A percentile compares a stretch with the other conserved stretches of the same genome.
phyloP scores from a whole-genome alignment of 2,329 filamentous ascomycete genomes.

The Metarhizium album region DNA sequence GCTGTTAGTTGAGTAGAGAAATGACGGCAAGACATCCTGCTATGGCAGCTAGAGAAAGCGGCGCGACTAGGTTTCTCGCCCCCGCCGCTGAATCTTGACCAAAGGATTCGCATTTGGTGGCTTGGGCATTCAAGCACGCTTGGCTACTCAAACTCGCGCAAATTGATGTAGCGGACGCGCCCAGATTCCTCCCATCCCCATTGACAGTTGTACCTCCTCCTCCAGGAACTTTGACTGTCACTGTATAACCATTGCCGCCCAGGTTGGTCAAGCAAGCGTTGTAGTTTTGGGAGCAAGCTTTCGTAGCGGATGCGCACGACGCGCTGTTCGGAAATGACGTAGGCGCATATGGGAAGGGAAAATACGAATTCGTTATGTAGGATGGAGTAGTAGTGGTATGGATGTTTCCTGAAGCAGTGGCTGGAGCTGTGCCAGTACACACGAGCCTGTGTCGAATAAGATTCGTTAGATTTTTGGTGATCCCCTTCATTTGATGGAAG shows the following conservation, averaged over 20 bases:
- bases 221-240: constrained; percentile 46
- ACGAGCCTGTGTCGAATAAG: constrained; percentile 28
- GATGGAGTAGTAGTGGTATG: constrained; percentile 32
- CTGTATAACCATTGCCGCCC: constrained; percentile 32
- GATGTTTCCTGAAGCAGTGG: constrained; percentile 23
- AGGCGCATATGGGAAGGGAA: constrained; percentile 47
- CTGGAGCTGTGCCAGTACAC: constrained; percentile 45
- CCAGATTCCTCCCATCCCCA: constrained; percentile 28
- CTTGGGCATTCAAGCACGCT: constrained; percentile 37
- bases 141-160: constrained; percentile 44
- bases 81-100: constrained; percentile 9
- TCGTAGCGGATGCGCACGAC: constrained; percentile 40
- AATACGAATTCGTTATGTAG: constrained; percentile 47
- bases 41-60: background rate
- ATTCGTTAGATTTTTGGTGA: background rate
- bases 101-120: constrained; percentile 26
- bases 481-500: background rate
- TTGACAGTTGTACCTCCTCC: constrained; percentile 42
- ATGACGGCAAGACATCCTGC: background rate
- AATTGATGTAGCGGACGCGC: constrained; percentile 37
- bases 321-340: constrained; percentile 40
- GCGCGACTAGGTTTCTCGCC: background rate
- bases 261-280: constrained; percentile 41
- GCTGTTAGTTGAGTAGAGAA: background rate
- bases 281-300: constrained; percentile 43